Base-by-base conservation (phyloP, 1,284 basidiomycete genomes). In the Cryptococcus maquisensis region DNA sequence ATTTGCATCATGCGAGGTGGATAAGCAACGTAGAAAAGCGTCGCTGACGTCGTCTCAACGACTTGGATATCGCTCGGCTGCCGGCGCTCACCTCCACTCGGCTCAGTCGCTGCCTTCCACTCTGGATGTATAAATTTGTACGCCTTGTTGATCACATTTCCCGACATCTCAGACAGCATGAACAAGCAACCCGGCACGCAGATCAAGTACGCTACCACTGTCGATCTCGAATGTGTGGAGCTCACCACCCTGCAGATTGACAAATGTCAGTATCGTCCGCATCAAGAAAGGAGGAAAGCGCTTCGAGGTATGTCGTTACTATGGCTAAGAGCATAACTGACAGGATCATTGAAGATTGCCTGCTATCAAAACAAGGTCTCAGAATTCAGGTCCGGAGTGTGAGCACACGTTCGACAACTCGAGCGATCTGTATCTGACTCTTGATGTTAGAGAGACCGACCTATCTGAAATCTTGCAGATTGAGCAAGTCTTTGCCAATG, bases 311-410 rank as follows among this genome's bases (percentile, higher is more conserved):
- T 49, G 78, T 64, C 20, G 13, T 45, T 16, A 37, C 37, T 1
- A 16, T n/a, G 18, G 41, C 20, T 21, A 38, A 3, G 9, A 36
- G 47, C 28, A 18, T 12, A 10, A 26, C 55, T 51, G 21, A 38
- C 45, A 40, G 23, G 3, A 10, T 32, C 10, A 20, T 38, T 23
- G 23, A 57, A 93, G 90, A 89, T 98, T 65, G 95, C 95, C 46
- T 98, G 94, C 77, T 98, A 98, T 80, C 97, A 98, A 81, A 99
- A 99, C 79, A 98, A 98, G 79, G 95, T 98, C 20, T 88, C 93
- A 64, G 94, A 97, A 76, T 98, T 88, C 85, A 80, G 95, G 54
- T 90, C 84, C 51, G 92, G 92, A 58, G 88, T 95, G 86, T 89
- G 73, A 71, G 85, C 79, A 10, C 26, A 12, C 39, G 18, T 49